phyloP scores from a whole-genome alignment of 805 yeast genomes.

The Monosporozyma yasuniensis region DNA sequence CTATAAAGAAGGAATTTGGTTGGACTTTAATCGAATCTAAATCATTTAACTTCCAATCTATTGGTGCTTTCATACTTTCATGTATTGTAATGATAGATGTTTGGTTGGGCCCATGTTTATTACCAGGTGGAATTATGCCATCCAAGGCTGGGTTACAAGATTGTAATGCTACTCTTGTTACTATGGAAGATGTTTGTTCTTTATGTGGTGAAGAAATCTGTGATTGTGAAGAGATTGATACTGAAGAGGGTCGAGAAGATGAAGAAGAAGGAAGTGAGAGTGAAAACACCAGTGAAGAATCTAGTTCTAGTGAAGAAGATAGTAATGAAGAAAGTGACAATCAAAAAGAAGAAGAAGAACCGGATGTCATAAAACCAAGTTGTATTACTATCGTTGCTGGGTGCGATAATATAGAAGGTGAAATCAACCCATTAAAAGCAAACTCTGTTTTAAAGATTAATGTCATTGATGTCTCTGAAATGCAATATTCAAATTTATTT shows the following conservation, averaged over 20 bases:
- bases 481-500: not conserved
- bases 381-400: constrained; percentile 6
- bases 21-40: not conserved
- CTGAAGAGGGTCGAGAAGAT: constrained; percentile 3
- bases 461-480: not conserved
- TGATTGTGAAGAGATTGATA: constrained; percentile 8
- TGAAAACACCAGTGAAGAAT: too few species aligned
- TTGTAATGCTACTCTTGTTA: not conserved
- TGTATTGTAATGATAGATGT: not conserved
- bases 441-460: not conserved
- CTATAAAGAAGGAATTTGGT: not conserved
- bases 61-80: not conserved
- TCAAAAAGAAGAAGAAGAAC: constrained; percentile 14
- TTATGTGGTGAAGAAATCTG: constrained; percentile 2
- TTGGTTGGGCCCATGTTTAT: not conserved
- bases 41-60: not conserved
- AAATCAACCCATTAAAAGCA: not conserved
- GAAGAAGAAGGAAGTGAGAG: not conserved
- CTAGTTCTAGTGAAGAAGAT: constrained; percentile 4
- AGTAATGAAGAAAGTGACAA: constrained; percentile 6
- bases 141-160: not conserved
- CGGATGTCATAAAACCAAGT: constrained; percentile 17
- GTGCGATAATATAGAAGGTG: constrained; percentile 14
- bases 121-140: not conserved
- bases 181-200: constrained; percentile 1